Evolutionary conservation across 2,329 filamentous ascomycete genomes (phyloP).

Genomic region (Exophiala xenobiotica): DNA sequence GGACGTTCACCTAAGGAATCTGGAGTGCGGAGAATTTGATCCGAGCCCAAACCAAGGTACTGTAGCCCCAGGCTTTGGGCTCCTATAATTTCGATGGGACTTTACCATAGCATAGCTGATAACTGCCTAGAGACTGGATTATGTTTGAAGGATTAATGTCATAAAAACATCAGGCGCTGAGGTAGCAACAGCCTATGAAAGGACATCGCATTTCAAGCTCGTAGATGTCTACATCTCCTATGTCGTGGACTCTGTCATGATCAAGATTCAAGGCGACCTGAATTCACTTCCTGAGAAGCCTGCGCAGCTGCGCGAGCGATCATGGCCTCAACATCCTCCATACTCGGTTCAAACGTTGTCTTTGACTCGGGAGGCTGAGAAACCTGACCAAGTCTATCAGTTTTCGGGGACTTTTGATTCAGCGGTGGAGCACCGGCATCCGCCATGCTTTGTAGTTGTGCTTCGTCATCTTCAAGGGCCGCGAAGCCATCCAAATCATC

Average conservation of each 20-base stretch:
- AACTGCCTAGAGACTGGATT: no score
- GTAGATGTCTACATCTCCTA: neutral
- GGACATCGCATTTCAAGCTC: no score
- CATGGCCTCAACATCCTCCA: constrained; percentile 21
- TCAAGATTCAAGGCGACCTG: constrained; percentile 2
- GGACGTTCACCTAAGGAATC: no score
- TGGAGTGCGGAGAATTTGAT: neutral
- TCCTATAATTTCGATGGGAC: no score
- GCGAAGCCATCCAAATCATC: constrained; percentile 50
- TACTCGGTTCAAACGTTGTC: constrained; percentile 19
- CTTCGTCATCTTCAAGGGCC: constrained; percentile 35
- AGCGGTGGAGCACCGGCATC: constrained; percentile 7
- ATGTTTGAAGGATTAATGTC: no score
- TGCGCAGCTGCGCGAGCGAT: constrained; percentile 12
- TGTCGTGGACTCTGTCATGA: neutral
- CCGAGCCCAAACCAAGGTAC: neutral
- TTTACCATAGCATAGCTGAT: no score
- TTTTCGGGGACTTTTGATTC: constrained; percentile 5
- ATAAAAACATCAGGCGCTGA: no score
- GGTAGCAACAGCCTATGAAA: no score
- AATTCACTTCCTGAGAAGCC: constrained; percentile 11
- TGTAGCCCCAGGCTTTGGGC: neutral
- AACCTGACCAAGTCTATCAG: constrained; percentile 2
- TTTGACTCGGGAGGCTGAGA: constrained; percentile 4
- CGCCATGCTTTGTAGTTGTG: neutral